Conservation (phyloP, 2,329 filamentous ascomycete species). For the Penicillium sp. region DNA sequence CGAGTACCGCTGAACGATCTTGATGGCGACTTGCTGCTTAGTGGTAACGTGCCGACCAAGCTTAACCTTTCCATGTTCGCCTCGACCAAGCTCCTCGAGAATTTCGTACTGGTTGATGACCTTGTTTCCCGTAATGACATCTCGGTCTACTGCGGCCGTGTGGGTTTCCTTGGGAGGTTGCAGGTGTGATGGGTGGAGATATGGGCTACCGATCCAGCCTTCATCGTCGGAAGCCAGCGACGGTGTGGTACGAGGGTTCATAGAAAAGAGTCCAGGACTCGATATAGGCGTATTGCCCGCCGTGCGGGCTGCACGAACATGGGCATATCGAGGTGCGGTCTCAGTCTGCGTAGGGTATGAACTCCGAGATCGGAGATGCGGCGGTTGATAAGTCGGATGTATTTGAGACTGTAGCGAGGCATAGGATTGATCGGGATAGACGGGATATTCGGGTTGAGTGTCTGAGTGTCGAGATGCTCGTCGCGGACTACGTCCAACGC, state of each 20-base stretch:
- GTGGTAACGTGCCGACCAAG: conserved; percentile 80
- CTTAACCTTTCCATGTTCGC: conserved; percentile 97
- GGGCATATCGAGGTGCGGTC: conserved; percentile 21
- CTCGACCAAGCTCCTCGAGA: conserved; percentile 91
- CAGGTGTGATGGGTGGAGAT: conserved; percentile 71
- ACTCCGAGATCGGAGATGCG: conserved; percentile 46
- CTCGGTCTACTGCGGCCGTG: conserved; percentile 87
- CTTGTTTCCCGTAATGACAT: conserved; percentile 87
- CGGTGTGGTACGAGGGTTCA: conserved; percentile 36
- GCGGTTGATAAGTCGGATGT: conserved; percentile 45
- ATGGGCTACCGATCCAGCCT: conserved; percentile 58
- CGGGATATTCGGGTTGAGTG: conserved; percentile 41
- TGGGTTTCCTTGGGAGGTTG: conserved; percentile 83
- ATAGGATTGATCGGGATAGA: conserved; percentile 55
- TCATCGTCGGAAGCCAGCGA: conserved; percentile 43
- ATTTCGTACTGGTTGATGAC: conserved; percentile 98
- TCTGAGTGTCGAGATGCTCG: conserved; percentile 37
- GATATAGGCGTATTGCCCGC: conserved; percentile 53
- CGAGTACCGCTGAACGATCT: conserved; percentile 95
- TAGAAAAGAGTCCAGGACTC: conserved; percentile 52
- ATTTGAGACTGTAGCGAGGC: conserved; percentile 50
- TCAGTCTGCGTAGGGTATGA: conserved; percentile 49
- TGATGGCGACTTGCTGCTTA: conserved; percentile 86
- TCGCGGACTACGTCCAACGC: conserved; percentile 29
- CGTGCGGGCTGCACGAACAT: conserved; percentile 41